Percentiles rank a stretch among this genome's conserved stretches.
Conservation (phyloP, 1,284 basidiomycete genomes). For the Thecaphora thlaspeos region DNA sequence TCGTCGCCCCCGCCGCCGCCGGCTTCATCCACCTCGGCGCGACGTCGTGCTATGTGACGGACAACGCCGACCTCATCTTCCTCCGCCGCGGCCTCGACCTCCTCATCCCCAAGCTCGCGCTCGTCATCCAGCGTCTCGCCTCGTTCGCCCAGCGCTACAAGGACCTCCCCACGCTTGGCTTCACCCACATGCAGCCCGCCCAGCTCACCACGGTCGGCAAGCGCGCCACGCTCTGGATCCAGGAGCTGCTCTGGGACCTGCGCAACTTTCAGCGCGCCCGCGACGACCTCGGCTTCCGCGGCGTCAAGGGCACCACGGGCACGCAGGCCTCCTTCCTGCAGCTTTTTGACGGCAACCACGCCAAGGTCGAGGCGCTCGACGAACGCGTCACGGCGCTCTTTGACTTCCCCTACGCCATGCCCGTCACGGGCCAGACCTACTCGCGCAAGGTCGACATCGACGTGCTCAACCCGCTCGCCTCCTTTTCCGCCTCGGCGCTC, state of each 20-base stretch:
- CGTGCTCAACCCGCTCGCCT: conserved; percentile 82
- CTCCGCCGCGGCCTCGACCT: conserved; percentile 81
- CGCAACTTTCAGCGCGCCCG: conserved; percentile 86
- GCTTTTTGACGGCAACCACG: conserved; percentile 82
- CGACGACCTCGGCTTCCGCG: conserved; percentile 93
- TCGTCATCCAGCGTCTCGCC: conserved; percentile 84
- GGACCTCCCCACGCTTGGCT: conserved; percentile 68
- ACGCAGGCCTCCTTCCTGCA: conserved; percentile 95
- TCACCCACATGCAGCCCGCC: conserved; percentile 99
- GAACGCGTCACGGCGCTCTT: conserved; percentile 72
- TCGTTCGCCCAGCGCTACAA: conserved; percentile 68
- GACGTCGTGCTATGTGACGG: conserved; percentile 97
- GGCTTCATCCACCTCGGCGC: conserved; percentile 97
- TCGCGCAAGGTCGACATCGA: conserved; percentile 97
- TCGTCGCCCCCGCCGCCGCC: conserved; percentile 88
- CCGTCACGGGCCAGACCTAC: conserved; percentile 97
- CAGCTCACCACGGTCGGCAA: conserved; percentile 99
- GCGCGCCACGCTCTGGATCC: conserved; percentile 91
- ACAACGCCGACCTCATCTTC: conserved; percentile 88
- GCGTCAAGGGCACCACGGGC: conserved; percentile 97
- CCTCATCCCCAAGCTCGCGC: conserved; percentile 80
- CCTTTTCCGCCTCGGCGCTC: conserved; percentile 90
- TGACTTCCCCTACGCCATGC: conserved; percentile 91
- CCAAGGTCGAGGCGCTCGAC: conserved; percentile 89
- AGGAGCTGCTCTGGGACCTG: conserved; percentile 93